These are phyloP conservation scores for Antarctomyces pellizariae DNA, from an alignment of 495 filamentous ascomycete genomes.

Conservation along the genomic window DNA sequence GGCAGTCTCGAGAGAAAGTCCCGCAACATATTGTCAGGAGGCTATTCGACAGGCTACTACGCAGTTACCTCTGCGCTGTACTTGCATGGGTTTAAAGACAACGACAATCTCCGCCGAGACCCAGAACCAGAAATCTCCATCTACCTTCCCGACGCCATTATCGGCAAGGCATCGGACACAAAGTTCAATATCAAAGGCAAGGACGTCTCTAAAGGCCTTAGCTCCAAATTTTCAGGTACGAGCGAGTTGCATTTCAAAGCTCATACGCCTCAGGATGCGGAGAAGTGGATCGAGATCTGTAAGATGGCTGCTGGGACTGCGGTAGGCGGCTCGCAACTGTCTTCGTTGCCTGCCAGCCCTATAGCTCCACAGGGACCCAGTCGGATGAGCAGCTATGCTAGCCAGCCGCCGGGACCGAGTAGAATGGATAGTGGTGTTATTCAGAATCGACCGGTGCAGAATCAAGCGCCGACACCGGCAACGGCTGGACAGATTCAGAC, in stretches of 20 bases:
- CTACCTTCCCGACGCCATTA: slow-evolving; percentile 73
- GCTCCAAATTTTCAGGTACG: slow-evolving; percentile 26
- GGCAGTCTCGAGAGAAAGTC: slow-evolving; percentile 73
- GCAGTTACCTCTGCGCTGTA: slow-evolving; percentile 69
- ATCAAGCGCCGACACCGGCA: neutral
- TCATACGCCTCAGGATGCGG: slow-evolving; percentile 44
- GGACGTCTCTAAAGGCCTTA: slow-evolving; percentile 31
- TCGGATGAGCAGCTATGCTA: no score
- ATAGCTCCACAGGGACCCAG: no score
- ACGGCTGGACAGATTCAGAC: slow-evolving; percentile 16
- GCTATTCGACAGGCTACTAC: slow-evolving; percentile 65
- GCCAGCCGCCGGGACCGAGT: no score
- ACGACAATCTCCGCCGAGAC: slow-evolving; percentile 62
- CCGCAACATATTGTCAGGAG: slow-evolving; percentile 43
- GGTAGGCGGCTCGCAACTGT: no score
- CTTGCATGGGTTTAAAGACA: slow-evolving; percentile 89
- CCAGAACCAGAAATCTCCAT: slow-evolving; percentile 69
- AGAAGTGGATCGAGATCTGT: slow-evolving; percentile 58
- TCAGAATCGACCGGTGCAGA: no score
- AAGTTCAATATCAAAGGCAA: slow-evolving; percentile 96
- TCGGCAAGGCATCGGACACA: slow-evolving; percentile 48
- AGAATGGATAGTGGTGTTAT: no score
- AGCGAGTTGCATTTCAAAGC: slow-evolving; percentile 37
- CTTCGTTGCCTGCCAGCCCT: no score
- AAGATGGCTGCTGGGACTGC: slow-evolving; percentile 18